Evolutionary conservation across 2,329 filamentous ascomycete species (phyloP).

Genomic region (Trichoderma koningii): DNA sequence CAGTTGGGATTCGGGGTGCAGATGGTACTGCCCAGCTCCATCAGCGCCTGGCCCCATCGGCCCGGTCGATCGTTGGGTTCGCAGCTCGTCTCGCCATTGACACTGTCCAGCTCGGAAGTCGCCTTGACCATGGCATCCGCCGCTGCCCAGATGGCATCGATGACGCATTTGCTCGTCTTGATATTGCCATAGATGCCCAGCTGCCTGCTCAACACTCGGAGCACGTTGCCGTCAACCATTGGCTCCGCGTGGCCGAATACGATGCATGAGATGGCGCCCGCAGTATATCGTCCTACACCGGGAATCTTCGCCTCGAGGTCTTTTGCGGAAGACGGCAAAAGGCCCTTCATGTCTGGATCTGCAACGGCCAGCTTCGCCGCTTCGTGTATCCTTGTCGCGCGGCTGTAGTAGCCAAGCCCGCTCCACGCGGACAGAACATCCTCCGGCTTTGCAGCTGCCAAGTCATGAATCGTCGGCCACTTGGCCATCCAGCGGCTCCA

Average conservation of each 20-base stretch:
- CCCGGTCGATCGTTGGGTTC: slow-evolving; percentile 55
- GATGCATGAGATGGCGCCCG: slow-evolving; percentile 63
- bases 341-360: slow-evolving; percentile 46
- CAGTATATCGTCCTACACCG: slow-evolving; percentile 64
- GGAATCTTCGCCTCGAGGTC: slow-evolving; percentile 55
- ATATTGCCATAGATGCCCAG: slow-evolving; percentile 58
- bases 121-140: slow-evolving; percentile 57
- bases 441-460: slow-evolving; percentile 55
- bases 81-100: slow-evolving; percentile 30
- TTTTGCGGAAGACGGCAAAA: slow-evolving; percentile 51
- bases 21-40: slow-evolving; percentile 66
- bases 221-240: slow-evolving; percentile 66
- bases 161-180: slow-evolving; percentile 55
- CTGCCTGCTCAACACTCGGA: slow-evolving; percentile 62
- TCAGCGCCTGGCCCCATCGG: slow-evolving; percentile 64
- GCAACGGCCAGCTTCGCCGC: slow-evolving; percentile 55
- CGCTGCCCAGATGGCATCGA: slow-evolving; percentile 60
- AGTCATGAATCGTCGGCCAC: slow-evolving; percentile 60
- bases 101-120: slow-evolving; percentile 46
- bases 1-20: slow-evolving; percentile 63
- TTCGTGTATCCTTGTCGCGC: slow-evolving; percentile 61
- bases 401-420: slow-evolving; percentile 65
- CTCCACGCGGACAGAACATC: slow-evolving; percentile 62
- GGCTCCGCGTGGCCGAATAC: slow-evolving; percentile 61
- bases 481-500: slow-evolving; percentile 63